Percentiles rank a stretch among this genome's conserved stretches.
These are phyloP conservation scores for Skeletonema potamos DNA, from an alignment of 108 stramenopile genomes.

Conservation along the genomic window DNA sequence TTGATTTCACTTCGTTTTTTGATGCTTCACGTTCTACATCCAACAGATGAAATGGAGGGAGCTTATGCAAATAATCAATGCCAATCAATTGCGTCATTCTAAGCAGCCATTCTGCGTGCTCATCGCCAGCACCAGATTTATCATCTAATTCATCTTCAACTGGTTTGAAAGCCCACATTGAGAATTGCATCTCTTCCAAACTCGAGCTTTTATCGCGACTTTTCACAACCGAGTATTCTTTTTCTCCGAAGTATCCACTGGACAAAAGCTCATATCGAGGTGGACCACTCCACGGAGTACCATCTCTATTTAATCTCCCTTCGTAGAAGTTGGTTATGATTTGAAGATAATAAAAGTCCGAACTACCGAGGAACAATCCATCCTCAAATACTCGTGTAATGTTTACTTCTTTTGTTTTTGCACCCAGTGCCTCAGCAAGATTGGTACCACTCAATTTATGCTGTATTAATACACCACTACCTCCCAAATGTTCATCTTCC, in stretches of 20 bases:
- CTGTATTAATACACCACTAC: slow-evolving; percentile 5
- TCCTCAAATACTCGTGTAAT: slow-evolving; percentile 33
- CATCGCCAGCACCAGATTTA: slow-evolving; percentile 8
- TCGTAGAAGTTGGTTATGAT: neutral
- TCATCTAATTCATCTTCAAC: slow-evolving; percentile 9
- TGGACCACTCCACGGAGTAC: neutral
- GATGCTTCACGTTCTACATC: slow-evolving; percentile 45
- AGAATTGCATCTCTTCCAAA: neutral
- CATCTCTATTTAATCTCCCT: neutral
- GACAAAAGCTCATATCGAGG: neutral
- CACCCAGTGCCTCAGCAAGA: slow-evolving; percentile 17
- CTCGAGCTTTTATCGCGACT: neutral
- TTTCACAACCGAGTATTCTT: slow-evolving; percentile 36
- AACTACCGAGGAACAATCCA: slow-evolving; percentile 35
- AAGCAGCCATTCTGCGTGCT: slow-evolving; percentile 43
- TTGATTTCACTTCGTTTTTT: slow-evolving; percentile 40
- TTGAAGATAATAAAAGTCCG: slow-evolving; percentile 18
- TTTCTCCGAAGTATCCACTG: slow-evolving; percentile 45
- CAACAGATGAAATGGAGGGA: slow-evolving; percentile 48
- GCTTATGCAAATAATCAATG: slow-evolving; percentile 39
- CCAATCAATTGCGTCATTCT: slow-evolving; percentile 44
- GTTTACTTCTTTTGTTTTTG: neutral
- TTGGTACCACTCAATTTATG: slow-evolving; percentile 12
- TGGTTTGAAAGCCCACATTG: slow-evolving; percentile 17
- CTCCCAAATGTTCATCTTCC: neutral